These are phyloP conservation scores for Scutellaria minor DNA, from an alignment of 257 asterid species.

Conservation along the genomic window DNA sequence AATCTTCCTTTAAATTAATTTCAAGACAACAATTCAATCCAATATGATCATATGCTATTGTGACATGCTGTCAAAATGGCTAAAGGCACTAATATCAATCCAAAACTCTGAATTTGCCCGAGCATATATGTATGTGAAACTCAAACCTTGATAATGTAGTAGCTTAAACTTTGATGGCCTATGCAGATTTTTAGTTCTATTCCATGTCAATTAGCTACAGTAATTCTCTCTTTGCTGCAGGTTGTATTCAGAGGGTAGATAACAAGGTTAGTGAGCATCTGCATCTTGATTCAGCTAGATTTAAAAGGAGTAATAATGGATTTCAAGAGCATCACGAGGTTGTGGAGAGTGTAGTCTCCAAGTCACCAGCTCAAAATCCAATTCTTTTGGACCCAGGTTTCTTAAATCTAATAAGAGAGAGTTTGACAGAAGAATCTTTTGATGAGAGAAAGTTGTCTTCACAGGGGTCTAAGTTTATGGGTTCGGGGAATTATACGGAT, in stretches of 20 bases:
- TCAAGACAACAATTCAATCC: background rate
- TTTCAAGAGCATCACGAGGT: constrained; percentile 28
- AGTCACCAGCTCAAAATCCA: constrained; percentile 35
- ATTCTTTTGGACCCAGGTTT: constrained; percentile 23
- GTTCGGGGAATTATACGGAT: constrained; percentile 40
- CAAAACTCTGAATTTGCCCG: constrained; percentile 4
- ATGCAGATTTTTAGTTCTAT: constrained; percentile 10
- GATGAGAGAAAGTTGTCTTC: constrained; percentile 38
- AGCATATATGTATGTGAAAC: constrained; percentile 8
- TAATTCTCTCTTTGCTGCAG: constrained; percentile 36
- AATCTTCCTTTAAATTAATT: background rate
- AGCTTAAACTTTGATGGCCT: constrained; percentile 21
- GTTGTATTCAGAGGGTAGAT: constrained; percentile 46
- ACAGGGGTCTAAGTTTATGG: constrained; percentile 29
- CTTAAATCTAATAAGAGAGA: constrained; percentile 34
- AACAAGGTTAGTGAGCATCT: constrained; percentile 28
- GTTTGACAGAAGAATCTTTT: constrained; percentile 24
- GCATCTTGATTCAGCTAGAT: constrained; percentile 41
- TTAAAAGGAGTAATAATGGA: constrained; percentile 29
- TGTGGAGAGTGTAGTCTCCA: constrained; percentile 34
- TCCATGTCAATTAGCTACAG: constrained; percentile 24
- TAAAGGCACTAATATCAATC: background rate
- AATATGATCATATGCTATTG: constrained; percentile 4
- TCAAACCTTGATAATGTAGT: constrained; percentile 4
- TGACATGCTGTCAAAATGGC: constrained; percentile 18